Base-by-base conservation (phyloP, 805 yeast species). In the Saccharomycopsis malanga region DNA sequence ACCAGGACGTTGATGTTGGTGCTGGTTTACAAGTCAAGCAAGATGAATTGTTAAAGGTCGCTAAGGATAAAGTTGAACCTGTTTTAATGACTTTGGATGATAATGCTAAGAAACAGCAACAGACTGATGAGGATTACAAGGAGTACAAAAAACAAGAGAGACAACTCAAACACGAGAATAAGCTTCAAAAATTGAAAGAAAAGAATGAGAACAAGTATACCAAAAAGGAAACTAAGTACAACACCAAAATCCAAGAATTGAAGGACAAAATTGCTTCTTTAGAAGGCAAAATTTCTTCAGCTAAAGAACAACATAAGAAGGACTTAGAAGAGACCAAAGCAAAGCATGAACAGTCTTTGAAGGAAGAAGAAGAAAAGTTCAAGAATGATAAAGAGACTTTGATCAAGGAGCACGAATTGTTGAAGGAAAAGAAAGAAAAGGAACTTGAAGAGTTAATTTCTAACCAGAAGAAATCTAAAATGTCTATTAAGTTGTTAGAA, bases 21-120 rank as follows among this genome's bases (percentile, higher is more conserved):
- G 50, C 34, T 14, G 50, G 48, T n/a, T 20, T 20, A 22, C 12
- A 18, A 18, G 34, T 49, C 35, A 41, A 41, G 17, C 46, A 49
- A 27, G 37, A 41, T 14, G 53, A 45, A 15, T 12, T 49, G 23
- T 35, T 46, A 14, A 25, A 14, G 4, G 46, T 46, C 46, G 53
- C 53, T 20, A 41, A 37, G 36, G 41, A 15, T 6, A 42, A 25
- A 22, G 24, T 49, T 24, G 30, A 21, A 20, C 53, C 53, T 18
- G 20, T 49, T 23, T 27, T 49, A 37, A 24, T 20, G n/a, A 30
- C 29, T 10, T 39, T 49, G 25, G 48, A 46, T 25, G 3, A 7
- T 21, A 49, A 49, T 35, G 53, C 53, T 15, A 46, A 40, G 22
- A 42, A 49, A 38, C 53, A 49, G 21, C 49, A 37, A 29, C 14